Conservation (phyloP, 305 asterid genomes). For the Plantago coronopus region DNA sequence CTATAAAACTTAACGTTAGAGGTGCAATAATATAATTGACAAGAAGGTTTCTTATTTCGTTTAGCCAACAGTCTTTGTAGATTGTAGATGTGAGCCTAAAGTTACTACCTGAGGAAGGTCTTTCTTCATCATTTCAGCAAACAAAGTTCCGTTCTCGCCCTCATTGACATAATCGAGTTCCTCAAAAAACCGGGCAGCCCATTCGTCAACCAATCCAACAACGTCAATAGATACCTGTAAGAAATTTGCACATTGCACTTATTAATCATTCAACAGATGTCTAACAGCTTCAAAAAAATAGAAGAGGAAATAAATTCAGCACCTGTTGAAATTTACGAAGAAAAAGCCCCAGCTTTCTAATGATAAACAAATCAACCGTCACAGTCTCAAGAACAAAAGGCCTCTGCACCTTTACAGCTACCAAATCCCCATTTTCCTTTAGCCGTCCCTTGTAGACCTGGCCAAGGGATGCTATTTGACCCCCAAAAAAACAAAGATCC, state of each 20-base stretch:
- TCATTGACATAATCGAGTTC: constrained; percentile 96
- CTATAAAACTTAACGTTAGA: constrained; percentile 37
- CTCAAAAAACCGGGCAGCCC: constrained; percentile 99
- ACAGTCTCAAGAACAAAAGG: constrained; percentile 99
- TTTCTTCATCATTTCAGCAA: constrained; percentile 93
- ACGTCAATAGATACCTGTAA: constrained; percentile 78
- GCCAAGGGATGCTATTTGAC: constrained; percentile 79
- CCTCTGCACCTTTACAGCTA: constrained; percentile 97
- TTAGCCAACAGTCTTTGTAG: background rate
- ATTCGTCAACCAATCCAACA: constrained; percentile 97
- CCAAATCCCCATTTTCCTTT: constrained; percentile 90
- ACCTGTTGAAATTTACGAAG: constrained; percentile 97
- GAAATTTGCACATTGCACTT: constrained; percentile 15
- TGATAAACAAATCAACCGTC: constrained; percentile 79
- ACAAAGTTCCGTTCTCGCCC: constrained; percentile 89
- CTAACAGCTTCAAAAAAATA: constrained; percentile 19
- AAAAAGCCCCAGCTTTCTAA: constrained; percentile 79
- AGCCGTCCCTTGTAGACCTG: constrained; percentile 97
- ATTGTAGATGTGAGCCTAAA: constrained; percentile 5
- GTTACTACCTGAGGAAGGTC: constrained; percentile 98
- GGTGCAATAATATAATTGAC: constrained; percentile 14
- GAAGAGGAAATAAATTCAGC: constrained; percentile 21
- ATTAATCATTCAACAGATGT: constrained; percentile 11
- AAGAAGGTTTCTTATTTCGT: constrained; percentile 3
- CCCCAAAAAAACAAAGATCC: constrained; percentile 24